Base-by-base conservation (phyloP, 148 eudicot species). In the Dysphania ambrosioides region DNA sequence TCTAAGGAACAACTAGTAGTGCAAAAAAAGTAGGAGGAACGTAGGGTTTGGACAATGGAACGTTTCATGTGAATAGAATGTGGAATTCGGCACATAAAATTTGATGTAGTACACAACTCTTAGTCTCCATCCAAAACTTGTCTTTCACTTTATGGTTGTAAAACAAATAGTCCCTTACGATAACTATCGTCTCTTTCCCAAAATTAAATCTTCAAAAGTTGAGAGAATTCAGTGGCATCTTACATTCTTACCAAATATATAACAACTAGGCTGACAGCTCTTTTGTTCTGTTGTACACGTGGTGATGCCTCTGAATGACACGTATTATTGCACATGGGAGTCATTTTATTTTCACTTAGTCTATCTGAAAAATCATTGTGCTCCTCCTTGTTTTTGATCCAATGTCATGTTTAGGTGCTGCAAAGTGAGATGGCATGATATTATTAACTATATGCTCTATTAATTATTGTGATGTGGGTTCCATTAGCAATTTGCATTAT, bases 241-340 rank as follows among this genome's bases (percentile, higher is more conserved):
- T n/a, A n/a, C n/a, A n/a, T n/a, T 66, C 49, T 36, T 66, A 66
- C 49, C 66, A 40, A 35, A n/a, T n/a, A 57, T 57, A 57, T 56
- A 56, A 36, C 64, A 26, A 56, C 47, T 56, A 72, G 21, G 34
- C 30, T 30, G 60, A 62, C 69, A 73, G 29, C 69, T 19, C n/a
- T 19, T 47, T 44, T 44, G 58, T 73, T 40, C 29, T 40, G 1
- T 44, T 42, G 59, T 63, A 41, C 76, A 73, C 69, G 68, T 73
- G 76, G 5, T 4, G 6, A 31, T 8, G 21, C 56, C 10, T 9
- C 11, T 51, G 30, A 0, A 18, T 24, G 42, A 49, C 62, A 51
- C 77, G 68, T 73, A 62, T 60, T 1, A 62, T 59, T 62, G 77
- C 77, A 73, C 77, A 73, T 73, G 69, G 24, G 44, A 62, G 5